A percentile compares a stretch with the other conserved stretches of the same genome.
These are phyloP conservation scores for Aspergillus sp. DNA, from an alignment of 2,329 filamentous ascomycete species.

Conservation along the genomic window DNA sequence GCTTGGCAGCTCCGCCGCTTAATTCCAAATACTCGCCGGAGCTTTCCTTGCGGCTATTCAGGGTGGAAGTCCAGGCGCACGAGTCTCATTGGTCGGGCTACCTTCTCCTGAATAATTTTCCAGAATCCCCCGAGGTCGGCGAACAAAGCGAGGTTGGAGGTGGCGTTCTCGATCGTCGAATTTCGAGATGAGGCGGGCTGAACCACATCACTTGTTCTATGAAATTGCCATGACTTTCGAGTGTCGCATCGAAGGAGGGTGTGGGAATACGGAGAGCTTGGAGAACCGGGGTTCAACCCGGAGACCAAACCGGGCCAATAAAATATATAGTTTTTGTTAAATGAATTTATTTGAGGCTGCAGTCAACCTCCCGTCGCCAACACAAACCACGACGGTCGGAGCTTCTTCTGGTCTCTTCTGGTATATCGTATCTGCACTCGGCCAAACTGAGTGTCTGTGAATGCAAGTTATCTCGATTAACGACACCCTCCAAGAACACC, in stretches of 20 bases:
- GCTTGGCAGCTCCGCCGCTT: background rate
- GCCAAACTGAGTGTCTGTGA: background rate
- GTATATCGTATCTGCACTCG: no score
- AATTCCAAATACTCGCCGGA: background rate
- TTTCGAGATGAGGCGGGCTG: background rate
- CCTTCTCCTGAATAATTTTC: background rate
- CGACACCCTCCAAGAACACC: background rate
- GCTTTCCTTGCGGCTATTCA: background rate
- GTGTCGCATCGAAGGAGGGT: no score
- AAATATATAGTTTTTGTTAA: no score
- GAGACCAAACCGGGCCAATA: no score
- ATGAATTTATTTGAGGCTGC: no score
- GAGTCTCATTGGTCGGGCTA: background rate
- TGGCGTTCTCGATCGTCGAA: background rate
- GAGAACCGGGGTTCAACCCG: no score
- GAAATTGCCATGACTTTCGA: no score
- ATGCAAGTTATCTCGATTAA: background rate
- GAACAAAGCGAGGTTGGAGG: background rate
- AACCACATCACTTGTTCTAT: background rate
- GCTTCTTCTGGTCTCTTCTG: no score
- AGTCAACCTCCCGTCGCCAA: no score
- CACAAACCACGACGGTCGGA: no score
- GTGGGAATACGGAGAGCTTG: no score
- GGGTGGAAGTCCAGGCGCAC: background rate
- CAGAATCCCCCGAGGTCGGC: background rate